Base-by-base conservation (phyloP, 345 rosid species). In the Aquilaria sinensis region DNA sequence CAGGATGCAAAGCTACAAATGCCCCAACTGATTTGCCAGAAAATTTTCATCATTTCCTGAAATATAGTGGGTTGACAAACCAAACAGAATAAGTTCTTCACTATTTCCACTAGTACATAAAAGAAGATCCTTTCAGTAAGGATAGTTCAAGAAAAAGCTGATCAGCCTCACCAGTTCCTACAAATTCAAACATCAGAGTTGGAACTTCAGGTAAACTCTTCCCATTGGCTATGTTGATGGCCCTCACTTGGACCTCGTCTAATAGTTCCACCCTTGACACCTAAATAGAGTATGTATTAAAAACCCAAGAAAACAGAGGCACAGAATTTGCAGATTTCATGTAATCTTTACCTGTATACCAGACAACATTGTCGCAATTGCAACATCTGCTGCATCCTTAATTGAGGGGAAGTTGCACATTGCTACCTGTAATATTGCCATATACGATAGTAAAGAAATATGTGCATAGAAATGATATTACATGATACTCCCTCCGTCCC, bases 341-440 rank as follows among this genome's bases (percentile, higher is more conserved):
- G 61, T 58, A 53, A 74, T 58, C 53, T 61, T 53, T 57, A 93
- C 97, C 92, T 87, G 97, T 74, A 93, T 86, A 58, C 97, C 97
- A 64, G 90, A 79, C 72, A 74, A 58, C 97, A 93, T 85, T 51
- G 89, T 67, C 56, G 87, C 92, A 84, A 89, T 89, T 43, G 98
- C 91, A 74, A 93, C 98, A 68, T 93, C 94, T 67, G 98, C 97
- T 47, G 97, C 98, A 81, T 87, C 98, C 76, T 93, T 89, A 49
- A 93, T 71, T 30, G 97, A 77, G 34, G 96, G 94, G 65, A 89
- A 93, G 78, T 87, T 93, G 68, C 96, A 93, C 87, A 84, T 78
- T 70, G 98, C 97, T 64, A 89, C 97, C 98, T 93, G 83, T 49
- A 81, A 65, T 56, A 62, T 72, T 14, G 7, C 43, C 43, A 37